Evolutionary conservation across 2,329 filamentous ascomycete genomes (phyloP), one percentile per base, ranked within the genome.

Genomic region (Fonsecaea monophora): DNA sequence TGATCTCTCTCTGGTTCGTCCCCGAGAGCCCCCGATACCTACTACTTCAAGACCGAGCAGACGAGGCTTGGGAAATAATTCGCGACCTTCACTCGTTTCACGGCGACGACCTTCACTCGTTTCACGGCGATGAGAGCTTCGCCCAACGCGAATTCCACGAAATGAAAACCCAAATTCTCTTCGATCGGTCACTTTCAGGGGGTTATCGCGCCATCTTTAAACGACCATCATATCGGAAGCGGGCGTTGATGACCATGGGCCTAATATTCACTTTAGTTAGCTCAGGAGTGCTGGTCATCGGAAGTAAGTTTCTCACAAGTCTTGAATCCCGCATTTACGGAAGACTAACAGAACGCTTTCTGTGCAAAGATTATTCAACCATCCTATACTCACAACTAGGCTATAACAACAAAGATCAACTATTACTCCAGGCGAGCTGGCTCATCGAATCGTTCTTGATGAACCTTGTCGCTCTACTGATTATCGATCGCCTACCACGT

Each of bases 311-410:
- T n/a, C 32, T 54, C 21, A 13, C 10, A 6, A 7, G 10, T 54
- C 25, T 54, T 35, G n/a, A n/a, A n/a, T n/a, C n/a, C n/a, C n/a
- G n/a, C n/a, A n/a, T n/a, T n/a, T n/a, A n/a, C n/a, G n/a, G n/a
- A n/a, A n/a, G n/a, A n/a, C n/a, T n/a, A n/a, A n/a, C n/a, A n/a
- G n/a, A n/a, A n/a, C n/a, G n/a, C n/a, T n/a, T n/a, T n/a, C n/a
- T n/a, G n/a, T n/a, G n/a, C n/a, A n/a, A n/a, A 54, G 53, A 78
- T 66, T 82, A 82, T 50, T 77, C 78, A 2, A 75, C 79, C 0
- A 74, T 78, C 0, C 78, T 84, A 37, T 84, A 83, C 70, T 71
- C 73, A 9, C 75, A 78, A 1, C 77, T 84, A 0, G 82, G 81
- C 3, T 79, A 84, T 45, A 73, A 75, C 1, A 80, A 77, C 0